These are phyloP conservation scores for Rauvolfia tetraphylla DNA, from an alignment of 257 asterid species.

Conservation along the genomic window DNA sequence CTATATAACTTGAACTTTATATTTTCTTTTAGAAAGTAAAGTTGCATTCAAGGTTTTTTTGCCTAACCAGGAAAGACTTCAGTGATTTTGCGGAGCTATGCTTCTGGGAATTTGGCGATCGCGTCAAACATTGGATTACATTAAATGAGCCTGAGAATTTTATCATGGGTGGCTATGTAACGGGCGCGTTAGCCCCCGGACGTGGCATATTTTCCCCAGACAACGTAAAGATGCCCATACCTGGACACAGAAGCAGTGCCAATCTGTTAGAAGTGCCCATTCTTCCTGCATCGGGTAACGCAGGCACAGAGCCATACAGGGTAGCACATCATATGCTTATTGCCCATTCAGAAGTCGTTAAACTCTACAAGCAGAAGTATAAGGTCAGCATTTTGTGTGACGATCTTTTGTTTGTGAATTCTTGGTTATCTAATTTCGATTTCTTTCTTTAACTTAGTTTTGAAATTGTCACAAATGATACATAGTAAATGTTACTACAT, in stretches of 20 bases:
- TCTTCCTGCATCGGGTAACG: not conserved
- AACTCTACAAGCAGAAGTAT: not conserved
- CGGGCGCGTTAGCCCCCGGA: not conserved
- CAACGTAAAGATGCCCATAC: not conserved
- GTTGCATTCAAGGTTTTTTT: no score
- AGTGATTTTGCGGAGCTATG: not conserved
- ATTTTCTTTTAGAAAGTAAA: no score
- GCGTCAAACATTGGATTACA: not conserved
- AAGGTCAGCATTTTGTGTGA: not conserved
- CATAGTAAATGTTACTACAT: no score
- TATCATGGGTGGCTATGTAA: not conserved
- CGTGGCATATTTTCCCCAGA: not conserved
- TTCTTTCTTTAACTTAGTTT: no score
- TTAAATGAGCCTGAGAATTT: not conserved
- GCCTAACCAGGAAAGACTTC: slow-evolving; percentile 6
- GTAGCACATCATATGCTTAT: not conserved
- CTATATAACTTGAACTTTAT: no score
- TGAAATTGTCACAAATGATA: no score
- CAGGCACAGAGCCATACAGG: not conserved
- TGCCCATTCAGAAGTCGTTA: slow-evolving; percentile 9
- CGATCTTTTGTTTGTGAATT: no score
- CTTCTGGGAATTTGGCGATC: slow-evolving; percentile 7
- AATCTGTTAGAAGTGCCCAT: no score
- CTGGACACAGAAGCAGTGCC: not conserved
- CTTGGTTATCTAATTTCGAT: no score